phyloP scores from a whole-genome alignment of 2,329 filamentous ascomycete genomes.

The Coniella lustricola region DNA sequence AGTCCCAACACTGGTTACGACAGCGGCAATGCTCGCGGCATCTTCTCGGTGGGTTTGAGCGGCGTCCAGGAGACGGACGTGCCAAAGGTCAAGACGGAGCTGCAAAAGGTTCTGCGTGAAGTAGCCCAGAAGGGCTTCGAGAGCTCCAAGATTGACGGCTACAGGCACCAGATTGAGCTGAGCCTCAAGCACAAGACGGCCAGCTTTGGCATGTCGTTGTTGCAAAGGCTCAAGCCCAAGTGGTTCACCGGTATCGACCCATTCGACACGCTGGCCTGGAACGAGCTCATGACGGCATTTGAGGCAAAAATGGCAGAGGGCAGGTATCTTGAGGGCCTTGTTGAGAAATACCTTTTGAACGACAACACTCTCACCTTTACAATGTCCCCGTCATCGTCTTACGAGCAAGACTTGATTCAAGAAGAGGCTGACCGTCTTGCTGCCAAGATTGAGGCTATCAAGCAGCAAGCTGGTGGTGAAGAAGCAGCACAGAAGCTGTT shows the following conservation, averaged over 20 bases:
- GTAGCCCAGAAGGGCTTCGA: slow-evolving; percentile 75
- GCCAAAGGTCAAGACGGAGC: slow-evolving; percentile 64
- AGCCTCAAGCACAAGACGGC: slow-evolving; percentile 92
- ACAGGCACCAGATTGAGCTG: slow-evolving; percentile 91
- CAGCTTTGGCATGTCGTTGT: slow-evolving; percentile 83
- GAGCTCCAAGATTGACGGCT: slow-evolving; percentile 82
- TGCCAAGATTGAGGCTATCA: slow-evolving; percentile 64
- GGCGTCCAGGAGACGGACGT: slow-evolving; percentile 82
- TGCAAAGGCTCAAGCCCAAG: slow-evolving; percentile 80
- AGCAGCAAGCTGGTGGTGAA: slow-evolving; percentile 61
- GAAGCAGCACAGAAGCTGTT: slow-evolving; percentile 66
- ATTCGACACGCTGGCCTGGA: slow-evolving; percentile 86
- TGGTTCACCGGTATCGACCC: slow-evolving; percentile 97
- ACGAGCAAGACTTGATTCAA: slow-evolving; percentile 62
- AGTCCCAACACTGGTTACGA: slow-evolving; percentile 94
- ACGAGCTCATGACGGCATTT: slow-evolving; percentile 78
- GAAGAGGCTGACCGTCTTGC: slow-evolving; percentile 74
- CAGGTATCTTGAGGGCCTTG: slow-evolving; percentile 72
- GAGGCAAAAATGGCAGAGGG: slow-evolving; percentile 67
- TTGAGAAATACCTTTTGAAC: slow-evolving; percentile 86
- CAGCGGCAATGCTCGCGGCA: slow-evolving; percentile 64
- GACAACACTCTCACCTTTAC: slow-evolving; percentile 86
- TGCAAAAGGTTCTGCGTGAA: slow-evolving; percentile 66
- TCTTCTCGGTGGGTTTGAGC: slow-evolving; percentile 86
- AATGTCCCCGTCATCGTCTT: slow-evolving; percentile 79